These are phyloP conservation scores for Fomitopsis palustris DNA, from an alignment of 1,284 basidiomycete species.

Conservation along the genomic window DNA sequence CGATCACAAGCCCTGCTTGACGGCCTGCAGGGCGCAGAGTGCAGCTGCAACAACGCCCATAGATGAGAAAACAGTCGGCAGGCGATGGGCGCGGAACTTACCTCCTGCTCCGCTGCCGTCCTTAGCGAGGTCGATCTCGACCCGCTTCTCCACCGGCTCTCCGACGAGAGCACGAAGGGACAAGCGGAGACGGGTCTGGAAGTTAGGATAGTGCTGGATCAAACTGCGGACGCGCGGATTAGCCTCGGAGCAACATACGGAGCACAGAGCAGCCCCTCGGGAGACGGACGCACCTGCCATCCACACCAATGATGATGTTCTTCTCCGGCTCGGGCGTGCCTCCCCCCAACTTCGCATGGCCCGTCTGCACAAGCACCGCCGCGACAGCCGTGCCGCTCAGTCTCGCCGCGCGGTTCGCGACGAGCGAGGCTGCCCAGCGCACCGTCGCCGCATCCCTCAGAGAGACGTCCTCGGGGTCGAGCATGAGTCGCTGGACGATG, in stretches of 20 bases:
- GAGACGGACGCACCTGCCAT: constrained; percentile 79
- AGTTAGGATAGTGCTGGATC: constrained; percentile 88
- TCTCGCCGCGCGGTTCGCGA: constrained; percentile 80
- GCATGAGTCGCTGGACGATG: constrained; percentile 61
- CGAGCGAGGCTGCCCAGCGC: constrained; percentile 73
- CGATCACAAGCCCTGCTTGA: constrained; percentile 38
- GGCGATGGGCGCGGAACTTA: constrained; percentile 37
- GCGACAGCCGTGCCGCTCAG: constrained; percentile 88
- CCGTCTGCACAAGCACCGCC: constrained; percentile 82
- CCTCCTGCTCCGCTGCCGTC: constrained; percentile 97
- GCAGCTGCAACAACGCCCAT: constrained; percentile 48
- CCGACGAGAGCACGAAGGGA: constrained; percentile 80
- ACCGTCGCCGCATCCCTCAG: constrained; percentile 78
- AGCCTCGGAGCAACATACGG: not conserved
- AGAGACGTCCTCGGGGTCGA: constrained; percentile 49
- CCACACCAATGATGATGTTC: constrained; percentile 78
- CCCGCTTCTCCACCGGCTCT: constrained; percentile 69
- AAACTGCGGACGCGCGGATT: constrained; percentile 48
- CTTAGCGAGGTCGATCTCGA: constrained; percentile 90
- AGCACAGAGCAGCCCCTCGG: too few relatives aligned
- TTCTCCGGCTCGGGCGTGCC: constrained; percentile 39
- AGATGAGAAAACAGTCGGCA: not conserved
- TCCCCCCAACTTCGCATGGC: constrained; percentile 45
- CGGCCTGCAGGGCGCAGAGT: constrained; percentile 68
- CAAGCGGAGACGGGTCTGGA: constrained; percentile 70